phyloP scores from a whole-genome alignment of 176 grass and related monocot species.

The Urochloa ruziziensis region DNA sequence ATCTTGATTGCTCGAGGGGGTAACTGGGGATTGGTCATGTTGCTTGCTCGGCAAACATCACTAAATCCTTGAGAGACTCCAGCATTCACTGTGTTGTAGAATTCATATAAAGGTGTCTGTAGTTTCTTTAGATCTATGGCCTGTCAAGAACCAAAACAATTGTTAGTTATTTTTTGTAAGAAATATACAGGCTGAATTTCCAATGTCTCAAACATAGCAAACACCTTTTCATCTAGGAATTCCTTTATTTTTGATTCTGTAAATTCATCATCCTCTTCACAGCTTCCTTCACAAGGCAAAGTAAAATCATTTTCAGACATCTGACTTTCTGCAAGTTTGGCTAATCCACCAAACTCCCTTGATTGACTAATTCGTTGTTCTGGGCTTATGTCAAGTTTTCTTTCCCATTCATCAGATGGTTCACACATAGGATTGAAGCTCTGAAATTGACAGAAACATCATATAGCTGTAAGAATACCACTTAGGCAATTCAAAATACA shows the following conservation, averaged over 20 bases:
- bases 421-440: constrained; percentile 86
- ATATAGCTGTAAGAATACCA: constrained; percentile 10
- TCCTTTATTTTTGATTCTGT: constrained; percentile 66
- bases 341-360: constrained; percentile 45
- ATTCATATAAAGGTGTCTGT: constrained; percentile 87
- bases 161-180: neutral
- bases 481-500: neutral
- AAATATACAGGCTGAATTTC: neutral
- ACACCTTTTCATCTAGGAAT: constrained; percentile 87
- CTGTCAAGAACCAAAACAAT: constrained; percentile 32
- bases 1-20: constrained; percentile 52
- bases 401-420: constrained; percentile 74
- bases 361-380: constrained; percentile 44
- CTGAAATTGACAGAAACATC: constrained; percentile 42
- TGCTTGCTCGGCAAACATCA: constrained; percentile 48
- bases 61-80: constrained; percentile 38
- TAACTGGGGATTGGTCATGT: constrained; percentile 2
- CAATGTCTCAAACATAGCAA: constrained; percentile 2
- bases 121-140: constrained; percentile 90
- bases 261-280: constrained; percentile 79
- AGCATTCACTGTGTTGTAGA: constrained; percentile 77
- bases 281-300: constrained; percentile 51
- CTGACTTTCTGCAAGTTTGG: constrained; percentile 35
- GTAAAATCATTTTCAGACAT: constrained; percentile 60
- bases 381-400: constrained; percentile 47